Evolutionary conservation across 495 filamentous ascomycete species (phyloP).

Genomic region (Hypoxylon lienhwacheense): DNA sequence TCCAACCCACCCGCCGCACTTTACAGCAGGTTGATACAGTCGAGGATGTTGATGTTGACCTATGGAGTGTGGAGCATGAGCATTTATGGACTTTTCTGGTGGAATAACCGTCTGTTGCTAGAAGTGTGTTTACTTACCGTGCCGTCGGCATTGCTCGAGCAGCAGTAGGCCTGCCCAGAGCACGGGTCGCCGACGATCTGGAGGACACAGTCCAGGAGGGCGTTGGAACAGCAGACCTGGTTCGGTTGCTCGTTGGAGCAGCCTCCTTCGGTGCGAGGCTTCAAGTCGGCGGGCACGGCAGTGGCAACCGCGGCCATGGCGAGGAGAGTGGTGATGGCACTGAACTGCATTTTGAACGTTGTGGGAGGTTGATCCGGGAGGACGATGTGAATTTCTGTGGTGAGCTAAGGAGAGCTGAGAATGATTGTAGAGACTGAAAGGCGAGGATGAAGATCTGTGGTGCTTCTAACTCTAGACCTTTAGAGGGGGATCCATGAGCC

Average conservation of each 20-base stretch:
- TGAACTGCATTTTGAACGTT: constrained; percentile 35
- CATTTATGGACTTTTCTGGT: neutral
- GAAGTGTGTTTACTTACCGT: constrained; percentile 5
- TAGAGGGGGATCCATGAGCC: constrained; percentile 1
- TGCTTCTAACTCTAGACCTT: constrained; percentile 8
- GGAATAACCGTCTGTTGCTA: neutral
- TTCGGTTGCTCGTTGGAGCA: constrained; percentile 25
- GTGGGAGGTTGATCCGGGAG: constrained; percentile 2
- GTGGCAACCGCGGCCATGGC: constrained; percentile 31
- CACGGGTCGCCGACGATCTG: constrained; percentile 7
- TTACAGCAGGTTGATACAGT: constrained; percentile 21
- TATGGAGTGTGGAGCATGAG: neutral
- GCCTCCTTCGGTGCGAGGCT: constrained; percentile 13
- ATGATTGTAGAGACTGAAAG: constrained; percentile 16
- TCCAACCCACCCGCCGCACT: neutral
- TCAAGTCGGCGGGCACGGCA: constrained; percentile 23
- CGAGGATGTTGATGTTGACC: constrained; percentile 25
- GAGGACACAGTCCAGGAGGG: constrained; percentile 17
- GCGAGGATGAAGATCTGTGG: constrained; percentile 24
- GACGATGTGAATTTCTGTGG: constrained; percentile 8
- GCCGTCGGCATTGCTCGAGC: neutral
- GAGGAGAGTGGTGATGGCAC: constrained; percentile 22
- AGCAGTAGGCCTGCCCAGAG: constrained; percentile 27
- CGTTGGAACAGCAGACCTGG: constrained; percentile 23
- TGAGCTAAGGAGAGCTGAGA: constrained; percentile 21